Base-by-base conservation (phyloP, 1,284 basidiomycete species). In the Tremellales sp. region DNA sequence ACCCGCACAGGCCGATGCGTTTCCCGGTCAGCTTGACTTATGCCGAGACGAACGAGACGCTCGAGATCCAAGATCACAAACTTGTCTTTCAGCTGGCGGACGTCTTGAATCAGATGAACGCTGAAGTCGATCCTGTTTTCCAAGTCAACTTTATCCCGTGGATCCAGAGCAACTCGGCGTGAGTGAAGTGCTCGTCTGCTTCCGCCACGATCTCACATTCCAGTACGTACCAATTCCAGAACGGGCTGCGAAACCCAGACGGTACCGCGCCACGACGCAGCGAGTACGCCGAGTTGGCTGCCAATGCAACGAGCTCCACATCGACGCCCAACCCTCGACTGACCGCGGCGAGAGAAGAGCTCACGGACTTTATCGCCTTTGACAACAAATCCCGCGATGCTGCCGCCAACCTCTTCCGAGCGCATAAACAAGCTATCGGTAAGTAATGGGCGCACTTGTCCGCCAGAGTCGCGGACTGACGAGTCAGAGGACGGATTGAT, bases 51-150 rank as follows among this genome's bases (percentile, higher is more conserved):
- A 57, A 57, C 48, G 56, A 63, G 46, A 59, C 54, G 4, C 44
- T 63, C 19, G 51, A 54, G 22, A 57, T 59, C 43, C 45, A 58
- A 12, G 61, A 63, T 40, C 56, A 59, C 45, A 57, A 61, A 40
- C 53, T 63, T n/a, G 56, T 59, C 49, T 63, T 63, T 53, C 59
- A 59, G 43, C 44, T 63, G n/a, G 59, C 53, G 31, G 57, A 63
- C 24, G 54, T 52, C n/a, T 31, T 63, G 12, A 63, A 63, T 44
- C 39, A 49, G 24, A 45, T 53, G 43, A 63, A 63, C 48, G 33
- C 46, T 27, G 46, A 51, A 15, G 49, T 49, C 15, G 53, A 53
- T 24, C 51, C 57, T 2, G 39, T 25, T 15, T 52, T 45, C 36
- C 53, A 59, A 41, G 58, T 63, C 35, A 54, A 60, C 24, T 59